These are phyloP conservation scores for Fistulifera solaris DNA, from an alignment of 108 stramenopile genomes.

Conservation along the genomic window DNA sequence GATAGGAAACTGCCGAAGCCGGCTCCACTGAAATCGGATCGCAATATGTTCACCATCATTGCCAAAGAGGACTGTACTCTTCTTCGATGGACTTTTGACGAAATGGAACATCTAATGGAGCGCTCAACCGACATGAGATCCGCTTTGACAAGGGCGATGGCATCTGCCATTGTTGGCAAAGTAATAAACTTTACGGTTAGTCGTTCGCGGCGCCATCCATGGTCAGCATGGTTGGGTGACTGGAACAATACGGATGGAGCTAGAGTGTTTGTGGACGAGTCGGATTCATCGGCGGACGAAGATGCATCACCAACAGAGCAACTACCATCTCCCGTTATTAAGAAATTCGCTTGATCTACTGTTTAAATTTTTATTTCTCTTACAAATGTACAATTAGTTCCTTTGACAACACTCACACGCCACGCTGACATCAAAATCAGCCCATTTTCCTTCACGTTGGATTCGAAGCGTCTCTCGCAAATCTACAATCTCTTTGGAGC, in stretches of 20 bases:
- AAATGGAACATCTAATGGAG: slow-evolving; percentile 64
- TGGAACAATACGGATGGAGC: slow-evolving; percentile 19
- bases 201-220: slow-evolving; percentile 13
- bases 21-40: neutral
- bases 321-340: no score
- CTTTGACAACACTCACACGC: slow-evolving; percentile 59
- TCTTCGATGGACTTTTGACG: slow-evolving; percentile 61
- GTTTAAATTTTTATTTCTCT: no score
- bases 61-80: slow-evolving; percentile 53
- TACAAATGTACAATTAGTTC: neutral
- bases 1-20: neutral
- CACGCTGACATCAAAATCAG: slow-evolving; percentile 54
- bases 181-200: slow-evolving; percentile 74
- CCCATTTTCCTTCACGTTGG: slow-evolving; percentile 41
- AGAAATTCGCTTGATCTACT: no score
- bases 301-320: no score
- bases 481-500: slow-evolving; percentile 3
- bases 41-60: slow-evolving; percentile 49
- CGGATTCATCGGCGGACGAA: no score
- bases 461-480: slow-evolving; percentile 24
- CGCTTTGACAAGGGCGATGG: slow-evolving; percentile 75
- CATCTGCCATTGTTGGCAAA: slow-evolving; percentile 73
- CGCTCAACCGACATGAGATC: slow-evolving; percentile 52
- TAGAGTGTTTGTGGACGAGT: slow-evolving; percentile 1
- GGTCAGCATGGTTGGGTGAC: slow-evolving; percentile 41